phyloP scores from a whole-genome alignment of 2,329 filamentous ascomycete genomes.

The Fusarium ramigenum region DNA sequence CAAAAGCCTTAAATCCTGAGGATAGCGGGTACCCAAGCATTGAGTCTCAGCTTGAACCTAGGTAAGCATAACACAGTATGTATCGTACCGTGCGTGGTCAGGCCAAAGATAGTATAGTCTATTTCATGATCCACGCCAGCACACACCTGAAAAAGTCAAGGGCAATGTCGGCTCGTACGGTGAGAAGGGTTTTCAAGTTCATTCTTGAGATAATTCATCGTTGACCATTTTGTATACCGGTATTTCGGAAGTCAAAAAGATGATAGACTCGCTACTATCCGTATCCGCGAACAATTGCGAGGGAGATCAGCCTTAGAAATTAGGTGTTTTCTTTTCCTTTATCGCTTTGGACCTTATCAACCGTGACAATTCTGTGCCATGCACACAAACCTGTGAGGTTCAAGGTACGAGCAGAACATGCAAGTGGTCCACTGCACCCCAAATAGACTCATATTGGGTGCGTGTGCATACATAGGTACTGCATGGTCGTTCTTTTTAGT shows the following conservation, averaged over 20 bases:
- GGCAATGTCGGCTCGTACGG: slow-evolving; percentile 30
- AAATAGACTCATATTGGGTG: slow-evolving; percentile 6
- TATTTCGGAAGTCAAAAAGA: not conserved
- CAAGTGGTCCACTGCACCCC: slow-evolving; percentile 1
- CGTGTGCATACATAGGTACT: slow-evolving; percentile 5
- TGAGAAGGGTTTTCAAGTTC: slow-evolving; percentile 4
- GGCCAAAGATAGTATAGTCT: slow-evolving; percentile 10
- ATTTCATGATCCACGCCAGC: slow-evolving; percentile 19
- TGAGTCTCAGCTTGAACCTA: slow-evolving; percentile 26
- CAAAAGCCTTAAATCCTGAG: not conserved
- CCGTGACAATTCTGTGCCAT: not conserved
- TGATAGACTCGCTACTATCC: not conserved
- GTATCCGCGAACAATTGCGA: not conserved
- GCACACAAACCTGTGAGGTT: not conserved
- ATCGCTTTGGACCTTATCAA: not conserved
- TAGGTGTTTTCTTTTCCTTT: not conserved
- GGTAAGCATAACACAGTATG: slow-evolving; percentile 24
- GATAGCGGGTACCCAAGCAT: not conserved
- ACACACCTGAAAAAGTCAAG: slow-evolving; percentile 25
- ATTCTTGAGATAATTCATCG: not conserved
- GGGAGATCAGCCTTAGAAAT: not conserved
- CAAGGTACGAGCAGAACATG: not conserved
- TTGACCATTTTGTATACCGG: not conserved
- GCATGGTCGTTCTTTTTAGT: slow-evolving; percentile 2
- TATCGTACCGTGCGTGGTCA: slow-evolving; percentile 20